These are phyloP conservation scores for Globisporangium nodosum DNA, from an alignment of 352 stramenopile species.

Conservation along the genomic window DNA sequence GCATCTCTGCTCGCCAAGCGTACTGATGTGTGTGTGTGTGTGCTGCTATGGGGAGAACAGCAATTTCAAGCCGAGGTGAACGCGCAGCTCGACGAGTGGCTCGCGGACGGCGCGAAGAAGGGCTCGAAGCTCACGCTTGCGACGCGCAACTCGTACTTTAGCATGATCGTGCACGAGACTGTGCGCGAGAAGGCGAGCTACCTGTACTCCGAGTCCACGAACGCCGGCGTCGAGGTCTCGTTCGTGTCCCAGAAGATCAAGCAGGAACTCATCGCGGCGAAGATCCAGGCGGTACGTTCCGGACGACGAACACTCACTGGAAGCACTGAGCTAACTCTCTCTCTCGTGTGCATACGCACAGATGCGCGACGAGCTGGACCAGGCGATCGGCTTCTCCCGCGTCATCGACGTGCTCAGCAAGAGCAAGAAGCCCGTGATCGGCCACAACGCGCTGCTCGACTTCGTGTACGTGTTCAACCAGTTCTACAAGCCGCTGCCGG, in stretches of 20 bases:
- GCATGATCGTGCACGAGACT: constrained; percentile 69
- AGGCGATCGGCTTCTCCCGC: constrained; percentile 69
- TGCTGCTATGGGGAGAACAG: constrained; percentile 1
- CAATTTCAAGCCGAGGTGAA: constrained; percentile 42
- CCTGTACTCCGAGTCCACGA: constrained; percentile 48
- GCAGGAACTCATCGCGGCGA: constrained; percentile 47
- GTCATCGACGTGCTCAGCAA: constrained; percentile 71
- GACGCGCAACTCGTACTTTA: constrained; percentile 65
- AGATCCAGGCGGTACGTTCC: constrained; percentile 19
- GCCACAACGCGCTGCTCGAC: constrained; percentile 80
- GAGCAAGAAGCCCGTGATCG: constrained; percentile 70
- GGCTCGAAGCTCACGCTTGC: constrained; percentile 45
- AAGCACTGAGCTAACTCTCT: too few species aligned
- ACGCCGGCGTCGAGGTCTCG: constrained; percentile 47
- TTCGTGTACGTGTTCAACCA: constrained; percentile 84
- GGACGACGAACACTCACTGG: too few species aligned
- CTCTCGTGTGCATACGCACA: constrained; percentile 1
- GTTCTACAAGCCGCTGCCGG: constrained; percentile 74
- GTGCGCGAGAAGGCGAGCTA: constrained; percentile 47
- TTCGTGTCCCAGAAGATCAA: constrained; percentile 61
- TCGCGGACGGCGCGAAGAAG: constrained; percentile 39
- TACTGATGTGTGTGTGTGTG: constrained; percentile 14
- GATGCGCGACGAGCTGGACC: constrained; percentile 58
- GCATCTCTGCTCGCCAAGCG: too few species aligned
- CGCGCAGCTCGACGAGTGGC: constrained; percentile 45